Base-by-base conservation (phyloP, 495 filamentous ascomycete genomes). In the Massariosphaeria phaeospora region DNA sequence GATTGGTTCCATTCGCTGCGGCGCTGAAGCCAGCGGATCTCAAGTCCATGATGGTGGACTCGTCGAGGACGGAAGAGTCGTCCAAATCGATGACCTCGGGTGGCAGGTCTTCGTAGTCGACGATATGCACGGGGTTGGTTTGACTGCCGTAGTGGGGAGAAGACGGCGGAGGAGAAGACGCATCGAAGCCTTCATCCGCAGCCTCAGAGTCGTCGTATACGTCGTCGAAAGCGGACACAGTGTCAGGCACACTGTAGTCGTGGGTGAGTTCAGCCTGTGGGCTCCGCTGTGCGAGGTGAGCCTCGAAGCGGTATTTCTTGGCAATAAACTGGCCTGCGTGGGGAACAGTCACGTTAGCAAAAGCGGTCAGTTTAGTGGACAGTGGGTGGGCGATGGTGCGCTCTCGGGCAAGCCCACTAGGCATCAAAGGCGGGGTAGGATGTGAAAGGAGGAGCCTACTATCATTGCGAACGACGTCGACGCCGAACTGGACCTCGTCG, bases 401-500 rank as follows among this genome's bases (percentile, higher is more conserved):
- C 26, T 20, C 17, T n/a, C n/a, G n/a, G n/a, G n/a, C n/a, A n/a
- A n/a, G n/a, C n/a, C n/a, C n/a, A n/a, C n/a, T n/a, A n/a, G n/a
- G n/a, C n/a, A 33, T 23, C 26, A n/a, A 9, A 31, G 34, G 17
- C n/a, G 46, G 34, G 11, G 9, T 13, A 33, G 20, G 21, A 27
- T 4, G 21, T 10, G 18, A 21, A 21, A 27, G 20, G n/a, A 24
- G 18, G 8, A 13, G 52, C 55, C 29, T 45, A 62, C 59, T 44
- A 9, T 49, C 7, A 24, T 55, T 50, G 6, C 61, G 61, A 13
- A 41, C 20, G 1, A 63, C 55, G 41, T 63, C 49, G n/a, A 18
- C 8, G 29, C 61, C 61, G 24, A 63, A 59, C 41, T 59, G 61
- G n/a, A 64, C 11, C 7, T 27, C 17, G 27, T 64, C 61, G n/a